Evolutionary conservation across 208 protist species (phyloP), one percentile per base, ranked within the genome.

Genomic region (Trypanosoma brucei): DNA sequence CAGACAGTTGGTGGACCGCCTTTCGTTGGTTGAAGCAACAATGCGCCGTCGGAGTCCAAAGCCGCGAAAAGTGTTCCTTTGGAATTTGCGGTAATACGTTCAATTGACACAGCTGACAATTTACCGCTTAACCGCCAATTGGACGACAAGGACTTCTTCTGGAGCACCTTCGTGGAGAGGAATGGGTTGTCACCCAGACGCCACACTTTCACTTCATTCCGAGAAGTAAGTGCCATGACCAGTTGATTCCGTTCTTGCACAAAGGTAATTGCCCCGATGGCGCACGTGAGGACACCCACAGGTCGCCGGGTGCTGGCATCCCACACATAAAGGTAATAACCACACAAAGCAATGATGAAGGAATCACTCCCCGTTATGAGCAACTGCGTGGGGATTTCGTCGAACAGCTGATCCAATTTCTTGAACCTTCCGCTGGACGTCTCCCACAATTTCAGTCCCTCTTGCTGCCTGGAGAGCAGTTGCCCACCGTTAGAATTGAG

Each of bases 321-420:
- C 83, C 85, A 95, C 33, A 84, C 54, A 44, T 74, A 56, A 42
- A 89, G 49, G 54, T 76, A 69, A 1, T 62, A 55, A 7, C 82
- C 82, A 34, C 70, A 77, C 33, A 70, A 68, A 1, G 68, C 83
- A 59, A 92, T 57, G 45, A 95, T 65, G 44, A 72, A 70, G 9
- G 72, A 61, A 33, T 72, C 79, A 73, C 91, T 84, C 22, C 82
- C 78, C 4, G 73, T 79, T 75, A 94, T 90, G 59, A 46, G 64
- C 8, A 76, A 57, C 62, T 72, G 76, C 22, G 79, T 72, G 44
- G 81, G 14, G 39, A 70, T 55, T 40, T 67, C 62, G 37, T 76
- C 73, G 39, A 76, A 67, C 11, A 33, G 62, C 22, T 45, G 65
- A 8, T 59, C 55, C 22, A 95, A 62, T 1, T 58, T 69, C 13